Percentiles rank a stretch among this genome's conserved stretches.
These are phyloP conservation scores for Yarrowia phangngaensis DNA, from an alignment of 805 yeast species.

Conservation along the genomic window DNA sequence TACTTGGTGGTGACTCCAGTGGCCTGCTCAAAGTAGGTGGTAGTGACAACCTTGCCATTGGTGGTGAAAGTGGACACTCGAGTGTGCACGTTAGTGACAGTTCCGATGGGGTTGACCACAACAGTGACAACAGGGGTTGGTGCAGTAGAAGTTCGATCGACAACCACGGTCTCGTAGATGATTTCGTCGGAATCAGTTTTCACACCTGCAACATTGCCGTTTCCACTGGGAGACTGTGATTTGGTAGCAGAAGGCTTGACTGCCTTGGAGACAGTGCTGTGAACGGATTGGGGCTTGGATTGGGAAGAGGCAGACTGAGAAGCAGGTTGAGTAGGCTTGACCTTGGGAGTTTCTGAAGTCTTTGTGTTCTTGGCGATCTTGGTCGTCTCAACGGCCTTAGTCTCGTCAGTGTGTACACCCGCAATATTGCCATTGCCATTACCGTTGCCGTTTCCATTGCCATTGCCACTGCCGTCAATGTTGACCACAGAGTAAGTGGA, in stretches of 20 bases:
- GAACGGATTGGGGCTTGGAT: neutral
- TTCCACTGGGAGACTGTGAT: neutral
- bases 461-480: slow-evolving; percentile 31
- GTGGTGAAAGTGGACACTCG: slow-evolving; percentile 27
- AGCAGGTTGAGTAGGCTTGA: neutral
- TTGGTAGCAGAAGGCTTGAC: neutral
- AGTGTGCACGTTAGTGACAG: slow-evolving; percentile 26
- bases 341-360: neutral
- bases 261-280: neutral
- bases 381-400: slow-evolving; percentile 8
- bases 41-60: slow-evolving; percentile 26
- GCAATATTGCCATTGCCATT: too few relatives aligned
- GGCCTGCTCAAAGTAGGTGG: slow-evolving; percentile 16
- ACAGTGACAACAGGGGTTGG: slow-evolving; percentile 28
- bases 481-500: slow-evolving; percentile 32
- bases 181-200: slow-evolving; percentile 6
- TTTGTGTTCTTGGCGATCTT: slow-evolving; percentile 12
- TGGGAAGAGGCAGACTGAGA: slow-evolving; percentile 3
- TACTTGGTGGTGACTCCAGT: slow-evolving; percentile 12
- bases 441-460: slow-evolving; percentile 27
- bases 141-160: slow-evolving; percentile 13
- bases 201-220: too few relatives aligned
- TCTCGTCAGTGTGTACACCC: too few relatives aligned
- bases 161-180: slow-evolving; percentile 20
- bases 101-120: slow-evolving; percentile 27